Evolutionary conservation across 495 filamentous ascomycete species (phyloP), one percentile per base, ranked within the genome.

Genomic region (Neurospora tetrasperma): DNA sequence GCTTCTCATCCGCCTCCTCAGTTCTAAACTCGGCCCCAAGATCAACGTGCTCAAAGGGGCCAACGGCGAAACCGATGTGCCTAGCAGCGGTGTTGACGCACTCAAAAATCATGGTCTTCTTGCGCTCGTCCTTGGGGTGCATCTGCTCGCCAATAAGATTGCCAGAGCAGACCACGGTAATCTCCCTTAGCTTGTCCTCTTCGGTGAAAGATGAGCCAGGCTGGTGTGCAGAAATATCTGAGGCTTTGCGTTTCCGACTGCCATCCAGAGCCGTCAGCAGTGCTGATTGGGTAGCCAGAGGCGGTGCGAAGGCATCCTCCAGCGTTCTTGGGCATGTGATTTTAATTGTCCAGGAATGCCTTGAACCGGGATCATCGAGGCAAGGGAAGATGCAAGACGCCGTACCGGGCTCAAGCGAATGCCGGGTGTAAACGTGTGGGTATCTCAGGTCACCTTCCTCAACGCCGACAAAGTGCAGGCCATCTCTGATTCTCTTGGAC

Each of bases 41-140:
- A 77, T 98, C 93, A 69, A 97, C 88, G 76, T 94, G 90, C 79
- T 98, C 94, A 79, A 99, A 99, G 16, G 96, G 96, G 0, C 96
- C 96, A 39, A 98, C 87, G 12, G 92, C 92, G 79, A 99, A 95
- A 3, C 93, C 93, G 76, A 99, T 89, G 78, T 98, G 94, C 71
- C 93, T 91, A 5, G 94, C 89, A 5, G 94, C 87, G 38, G 91
- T 87, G 43, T 88, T 88, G 43, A 86, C 82, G 72, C 89, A 89
- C 39, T 88, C 87, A 77, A 98, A 99, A 0, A 91, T 91, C 73
- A 94, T 90, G 9, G 90, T 93, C 79, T 96, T 97, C 78, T 91
- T 93, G 27, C 85, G 90, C 42, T 90, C 80, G 74, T 98, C 92
- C 41, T 86, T 85, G 31, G 89, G 87, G 75, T 97, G 90, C 14